Conservation (phyloP, 2,329 filamentous ascomycete species). For the Thelonectria rubi region DNA sequence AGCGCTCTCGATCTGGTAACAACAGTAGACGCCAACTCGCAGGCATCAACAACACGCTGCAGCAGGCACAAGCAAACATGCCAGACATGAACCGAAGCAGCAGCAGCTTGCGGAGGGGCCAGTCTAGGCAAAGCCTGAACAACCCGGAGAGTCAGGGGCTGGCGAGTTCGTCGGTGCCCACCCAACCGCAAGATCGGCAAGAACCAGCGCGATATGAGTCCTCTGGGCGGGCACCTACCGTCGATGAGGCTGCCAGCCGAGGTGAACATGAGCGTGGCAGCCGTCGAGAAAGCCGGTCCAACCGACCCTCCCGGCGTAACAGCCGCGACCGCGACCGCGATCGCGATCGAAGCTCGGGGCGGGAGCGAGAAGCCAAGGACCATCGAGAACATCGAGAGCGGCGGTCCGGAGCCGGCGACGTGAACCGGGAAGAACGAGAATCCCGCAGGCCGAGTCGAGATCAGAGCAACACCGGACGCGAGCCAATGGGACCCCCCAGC, state of each 20-base stretch:
- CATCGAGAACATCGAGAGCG: slow-evolving; percentile 57
- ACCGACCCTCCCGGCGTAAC: slow-evolving; percentile 55
- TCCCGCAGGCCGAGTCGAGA: slow-evolving; percentile 43
- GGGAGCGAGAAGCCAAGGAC: slow-evolving; percentile 58
- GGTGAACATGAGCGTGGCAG: slow-evolving; percentile 53
- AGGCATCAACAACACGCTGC: slow-evolving; percentile 67
- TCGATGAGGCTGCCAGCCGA: slow-evolving; percentile 44
- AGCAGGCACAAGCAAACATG: slow-evolving; percentile 59
- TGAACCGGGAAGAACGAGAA: slow-evolving; percentile 48
- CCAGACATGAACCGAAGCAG: slow-evolving; percentile 49
- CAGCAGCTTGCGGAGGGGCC: slow-evolving; percentile 45
- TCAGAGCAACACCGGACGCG: slow-evolving; percentile 39
- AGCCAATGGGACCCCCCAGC: slow-evolving; percentile 44
- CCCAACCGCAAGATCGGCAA: slow-evolving; percentile 59
- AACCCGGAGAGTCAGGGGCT: slow-evolving; percentile 66
- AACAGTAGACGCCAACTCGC: slow-evolving; percentile 64
- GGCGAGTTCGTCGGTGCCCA: slow-evolving; percentile 61
- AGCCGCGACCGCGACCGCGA: slow-evolving; percentile 63
- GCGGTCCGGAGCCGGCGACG: slow-evolving; percentile 47
- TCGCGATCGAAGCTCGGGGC: slow-evolving; percentile 57
- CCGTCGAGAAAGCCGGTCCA: slow-evolving; percentile 52
- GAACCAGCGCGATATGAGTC: slow-evolving; percentile 54
- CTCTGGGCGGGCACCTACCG: slow-evolving; percentile 46
- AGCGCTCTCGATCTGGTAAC: slow-evolving; percentile 46
- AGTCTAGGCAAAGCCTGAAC: slow-evolving; percentile 55